phyloP scores from a whole-genome alignment of 73 alveolate genomes.

The Paraurostyla sp. region DNA sequence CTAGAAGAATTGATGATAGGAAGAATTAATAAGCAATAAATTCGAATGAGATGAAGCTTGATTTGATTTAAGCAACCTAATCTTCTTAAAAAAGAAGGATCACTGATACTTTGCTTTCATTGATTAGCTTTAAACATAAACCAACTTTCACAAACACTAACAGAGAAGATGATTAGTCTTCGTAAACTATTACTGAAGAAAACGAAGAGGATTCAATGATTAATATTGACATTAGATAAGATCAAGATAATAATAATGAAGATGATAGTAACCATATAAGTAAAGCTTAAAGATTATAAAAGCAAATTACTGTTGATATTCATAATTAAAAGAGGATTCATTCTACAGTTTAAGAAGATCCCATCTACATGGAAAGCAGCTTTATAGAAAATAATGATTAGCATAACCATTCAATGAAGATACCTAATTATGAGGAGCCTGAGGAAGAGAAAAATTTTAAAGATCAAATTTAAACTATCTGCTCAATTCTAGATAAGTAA shows the following conservation, averaged over 20 bases:
- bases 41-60: background rate
- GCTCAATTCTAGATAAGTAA: background rate
- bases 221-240: no score
- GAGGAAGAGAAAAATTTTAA: constrained; percentile 22
- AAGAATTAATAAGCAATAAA: background rate
- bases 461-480: background rate
- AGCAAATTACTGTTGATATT: no score
- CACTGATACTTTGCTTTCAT: background rate
- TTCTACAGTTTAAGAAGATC: background rate
- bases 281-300: no score
- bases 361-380: constrained; percentile 1
- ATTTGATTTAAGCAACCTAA: background rate
- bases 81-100: background rate
- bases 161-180: background rate
- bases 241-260: no score
- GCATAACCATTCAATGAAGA: background rate
- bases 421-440: constrained; percentile 20
- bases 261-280: no score
- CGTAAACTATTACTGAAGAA: no score
- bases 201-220: no score
- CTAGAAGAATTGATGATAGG: background rate
- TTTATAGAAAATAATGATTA: background rate
- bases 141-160: background rate
- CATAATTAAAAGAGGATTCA: no score
- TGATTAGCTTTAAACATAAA: background rate